Evolutionary conservation across 1,284 basidiomycete genomes (phyloP).

Genomic region (Coniferiporia weirii): DNA sequence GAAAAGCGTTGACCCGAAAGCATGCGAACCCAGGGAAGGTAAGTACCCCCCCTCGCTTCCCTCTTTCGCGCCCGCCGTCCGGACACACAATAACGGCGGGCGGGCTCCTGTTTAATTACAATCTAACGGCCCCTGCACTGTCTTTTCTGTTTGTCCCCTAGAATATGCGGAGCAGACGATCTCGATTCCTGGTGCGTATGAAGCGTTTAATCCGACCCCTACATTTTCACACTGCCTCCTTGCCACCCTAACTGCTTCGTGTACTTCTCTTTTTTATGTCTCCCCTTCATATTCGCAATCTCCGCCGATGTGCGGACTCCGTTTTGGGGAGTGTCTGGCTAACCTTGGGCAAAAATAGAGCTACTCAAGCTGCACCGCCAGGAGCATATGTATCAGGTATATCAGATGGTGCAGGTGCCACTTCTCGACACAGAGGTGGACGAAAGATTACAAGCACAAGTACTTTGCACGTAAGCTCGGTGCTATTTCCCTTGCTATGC

Average conservation of each 20-base stretch:
- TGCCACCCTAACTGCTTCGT: background rate
- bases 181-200: conserved; percentile 55
- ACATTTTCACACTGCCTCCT: background rate
- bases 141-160: conserved; percentile 24
- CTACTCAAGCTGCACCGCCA: conserved; percentile 82
- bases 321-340: background rate
- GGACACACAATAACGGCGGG: too few species aligned
- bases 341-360: conserved; percentile 31
- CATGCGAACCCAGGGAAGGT: conserved; percentile 77
- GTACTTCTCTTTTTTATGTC: background rate
- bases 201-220: background rate
- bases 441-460: conserved; percentile 68
- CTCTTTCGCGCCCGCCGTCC: background rate
- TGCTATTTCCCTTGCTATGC: conserved; percentile 1
- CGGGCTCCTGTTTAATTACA: background rate
- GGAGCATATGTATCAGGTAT: conserved; percentile 66
- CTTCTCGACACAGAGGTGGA: conserved; percentile 62
- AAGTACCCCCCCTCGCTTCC: background rate
- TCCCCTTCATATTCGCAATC: background rate
- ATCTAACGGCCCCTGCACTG: background rate
- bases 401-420: conserved; percentile 78
- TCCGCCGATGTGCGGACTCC: background rate
- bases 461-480: conserved; percentile 75
- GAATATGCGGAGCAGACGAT: conserved; percentile 53
- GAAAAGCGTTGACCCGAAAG: conserved; percentile 77